phyloP scores from a whole-genome alignment of 352 stramenopile genomes.

The Phytopythium kandeliae region DNA sequence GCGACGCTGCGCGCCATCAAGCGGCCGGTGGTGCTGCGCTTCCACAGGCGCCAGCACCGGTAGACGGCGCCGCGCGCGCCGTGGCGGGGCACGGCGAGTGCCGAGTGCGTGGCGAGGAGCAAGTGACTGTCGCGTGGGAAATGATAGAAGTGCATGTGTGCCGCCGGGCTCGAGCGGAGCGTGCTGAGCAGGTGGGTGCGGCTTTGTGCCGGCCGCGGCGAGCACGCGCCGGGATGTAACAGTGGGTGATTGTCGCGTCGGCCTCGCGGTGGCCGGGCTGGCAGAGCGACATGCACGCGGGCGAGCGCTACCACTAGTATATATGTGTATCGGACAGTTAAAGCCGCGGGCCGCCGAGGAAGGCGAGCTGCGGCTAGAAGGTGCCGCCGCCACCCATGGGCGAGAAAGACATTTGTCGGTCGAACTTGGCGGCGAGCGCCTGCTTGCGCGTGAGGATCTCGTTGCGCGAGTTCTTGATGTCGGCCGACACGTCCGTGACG shows the following conservation, averaged over 20 bases:
- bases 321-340: slow-evolving; percentile 3
- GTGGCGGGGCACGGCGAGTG: neutral
- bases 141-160: slow-evolving; percentile 8
- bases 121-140: neutral
- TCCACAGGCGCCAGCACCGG: slow-evolving; percentile 35
- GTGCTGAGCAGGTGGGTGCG: neutral
- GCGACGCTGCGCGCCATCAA: slow-evolving; percentile 75
- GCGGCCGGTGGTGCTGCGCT: slow-evolving; percentile 76
- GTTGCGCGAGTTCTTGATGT: slow-evolving; percentile 80
- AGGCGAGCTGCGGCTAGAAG: slow-evolving; percentile 23
- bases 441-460: slow-evolving; percentile 89
- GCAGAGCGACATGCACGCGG: no score
- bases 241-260: no score
- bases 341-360: no score
- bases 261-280: no score
- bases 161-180: no score
- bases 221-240: no score
- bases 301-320: no score
- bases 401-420: slow-evolving; percentile 64
- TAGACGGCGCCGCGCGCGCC: neutral
- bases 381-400: slow-evolving; percentile 30
- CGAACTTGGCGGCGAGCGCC: slow-evolving; percentile 77
- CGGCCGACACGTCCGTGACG: slow-evolving; percentile 82
- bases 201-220: no score
- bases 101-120: neutral